Evolutionary conservation across 2,329 filamentous ascomycete genomes (phyloP).

Genomic region (Aspergillus caelatus): DNA sequence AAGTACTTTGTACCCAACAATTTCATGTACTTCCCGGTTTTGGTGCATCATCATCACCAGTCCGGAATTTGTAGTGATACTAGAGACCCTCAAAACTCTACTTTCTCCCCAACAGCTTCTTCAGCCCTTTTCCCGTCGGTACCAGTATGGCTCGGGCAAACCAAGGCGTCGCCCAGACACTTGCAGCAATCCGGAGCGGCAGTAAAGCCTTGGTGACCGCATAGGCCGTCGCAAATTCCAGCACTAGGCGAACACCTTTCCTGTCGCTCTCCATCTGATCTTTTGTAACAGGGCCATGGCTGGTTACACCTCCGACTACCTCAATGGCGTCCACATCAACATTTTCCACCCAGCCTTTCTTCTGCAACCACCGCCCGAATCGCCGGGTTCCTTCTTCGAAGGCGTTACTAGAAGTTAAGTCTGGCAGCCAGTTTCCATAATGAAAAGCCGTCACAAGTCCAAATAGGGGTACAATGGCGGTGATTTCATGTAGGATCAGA

Average conservation of each 20-base stretch:
- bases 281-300: slow-evolving; percentile 20
- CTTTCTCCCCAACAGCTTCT: slow-evolving; percentile 41
- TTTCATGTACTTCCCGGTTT: background rate
- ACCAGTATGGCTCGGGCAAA: slow-evolving; percentile 71
- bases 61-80: background rate
- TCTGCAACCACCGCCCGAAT: slow-evolving; percentile 75
- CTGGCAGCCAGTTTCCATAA: slow-evolving; percentile 73
- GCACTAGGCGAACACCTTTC: slow-evolving; percentile 57
- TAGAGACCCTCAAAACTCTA: slow-evolving; percentile 10
- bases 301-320: slow-evolving; percentile 3
- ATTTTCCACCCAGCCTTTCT: slow-evolving; percentile 75
- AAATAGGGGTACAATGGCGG: slow-evolving; percentile 78
- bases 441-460: slow-evolving; percentile 78
- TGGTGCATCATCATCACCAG: background rate
- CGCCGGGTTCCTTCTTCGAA: slow-evolving; percentile 66
- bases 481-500: slow-evolving; percentile 87
- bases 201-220: slow-evolving; percentile 85
- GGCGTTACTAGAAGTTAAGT: slow-evolving; percentile 41
- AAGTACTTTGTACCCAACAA: background rate
- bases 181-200: slow-evolving; percentile 73
- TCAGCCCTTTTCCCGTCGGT: slow-evolving; percentile 47
- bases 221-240: slow-evolving; percentile 84
- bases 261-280: slow-evolving; percentile 31
- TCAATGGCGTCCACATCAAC: slow-evolving; percentile 45
- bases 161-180: slow-evolving; percentile 89